Conservation (phyloP, 352 stramenopile species). For the Blastocystis sp. region DNA sequence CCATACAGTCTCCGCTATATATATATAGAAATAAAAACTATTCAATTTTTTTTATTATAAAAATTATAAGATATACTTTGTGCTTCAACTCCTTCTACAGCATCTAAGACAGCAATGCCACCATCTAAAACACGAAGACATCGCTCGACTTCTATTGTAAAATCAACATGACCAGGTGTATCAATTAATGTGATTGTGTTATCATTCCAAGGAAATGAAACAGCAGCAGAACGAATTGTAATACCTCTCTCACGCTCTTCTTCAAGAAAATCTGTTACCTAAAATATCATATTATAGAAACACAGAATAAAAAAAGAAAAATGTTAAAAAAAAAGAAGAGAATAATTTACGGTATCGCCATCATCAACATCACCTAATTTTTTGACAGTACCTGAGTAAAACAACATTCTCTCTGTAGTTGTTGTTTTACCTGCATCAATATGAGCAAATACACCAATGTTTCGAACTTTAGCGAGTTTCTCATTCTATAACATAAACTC, state of each 20-base stretch:
- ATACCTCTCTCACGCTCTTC: constrained; percentile 89
- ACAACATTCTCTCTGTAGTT: constrained; percentile 91
- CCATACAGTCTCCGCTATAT: constrained; percentile 55
- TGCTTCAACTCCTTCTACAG: constrained; percentile 79
- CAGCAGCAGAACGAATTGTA: constrained; percentile 84
- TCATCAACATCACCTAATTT: constrained; percentile 73
- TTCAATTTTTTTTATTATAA: constrained; percentile 51
- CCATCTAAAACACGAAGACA: constrained; percentile 84
- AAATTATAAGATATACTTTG: constrained; percentile 45
- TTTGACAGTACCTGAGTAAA: constrained; percentile 76
- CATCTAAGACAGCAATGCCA: constrained; percentile 81
- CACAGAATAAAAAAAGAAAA: constrained; percentile 52
- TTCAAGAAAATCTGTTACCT: constrained; percentile 54
- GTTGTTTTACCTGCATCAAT: constrained; percentile 96
- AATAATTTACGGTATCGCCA: constrained; percentile 51
- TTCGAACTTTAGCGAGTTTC: constrained; percentile 54
- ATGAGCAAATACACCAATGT: constrained; percentile 94
- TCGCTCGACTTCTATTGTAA: constrained; percentile 90
- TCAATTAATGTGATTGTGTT: constrained; percentile 90
- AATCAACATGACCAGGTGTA: constrained; percentile 86
- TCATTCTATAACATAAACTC: constrained; percentile 6
- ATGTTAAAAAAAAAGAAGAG: constrained; percentile 48
- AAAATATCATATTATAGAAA: not conserved
- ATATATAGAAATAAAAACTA: too few relatives aligned
- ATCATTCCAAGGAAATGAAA: constrained; percentile 74